Evolutionary conservation across 768 basidiomycete genomes (phyloP), one percentile per base, ranked within the genome.

Genomic region (Brasilioporus rufonigricans): DNA sequence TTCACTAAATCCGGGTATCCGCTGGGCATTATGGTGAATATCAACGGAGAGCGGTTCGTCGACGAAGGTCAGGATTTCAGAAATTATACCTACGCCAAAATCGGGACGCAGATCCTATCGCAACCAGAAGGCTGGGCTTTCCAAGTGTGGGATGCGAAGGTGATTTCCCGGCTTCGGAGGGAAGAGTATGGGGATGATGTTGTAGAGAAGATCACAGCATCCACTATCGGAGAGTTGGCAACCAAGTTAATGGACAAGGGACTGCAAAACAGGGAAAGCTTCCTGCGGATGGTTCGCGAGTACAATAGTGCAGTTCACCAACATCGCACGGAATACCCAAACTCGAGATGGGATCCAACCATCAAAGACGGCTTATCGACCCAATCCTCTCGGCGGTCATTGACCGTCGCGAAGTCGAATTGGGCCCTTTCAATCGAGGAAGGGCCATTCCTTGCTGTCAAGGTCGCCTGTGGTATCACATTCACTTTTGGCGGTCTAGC

Each of bases 1-100:
- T 86, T 76, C 67, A 88, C 86, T 8, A 88, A 88, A 67, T 87
- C 85, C 11, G 84, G 87, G 1, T 87, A 88, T 62, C 85, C 87
- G 3, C 72, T 87, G 11, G 86, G 86, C 2, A 75, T 89, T 55
- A 87, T 86, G 86, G 68, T 86, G 24, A 89, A 87, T 61, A 62
- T 74, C 0, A 56, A 67, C 2, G 87, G 87, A 5, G 58, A 67
- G 48, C 76, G 86, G 16, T 89, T 88, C 59, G 85, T 87, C 35
- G 85, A 89, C 57, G 87, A 88, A 67, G 86, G 86, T 35, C 80
- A 79, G 45, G 85, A 89, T 69, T 87, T 81, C 64, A 77, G 87
- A 44, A 88, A 86, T 65, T 87, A 82, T 60, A 88, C 86, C 1
- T 88, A 89, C 61, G 85, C 87, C 19, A 82, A 80, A 65, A 87